These are phyloP conservation scores for Trichoderma reesei DNA, from an alignment of 495 filamentous ascomycete species.

Conservation along the genomic window DNA sequence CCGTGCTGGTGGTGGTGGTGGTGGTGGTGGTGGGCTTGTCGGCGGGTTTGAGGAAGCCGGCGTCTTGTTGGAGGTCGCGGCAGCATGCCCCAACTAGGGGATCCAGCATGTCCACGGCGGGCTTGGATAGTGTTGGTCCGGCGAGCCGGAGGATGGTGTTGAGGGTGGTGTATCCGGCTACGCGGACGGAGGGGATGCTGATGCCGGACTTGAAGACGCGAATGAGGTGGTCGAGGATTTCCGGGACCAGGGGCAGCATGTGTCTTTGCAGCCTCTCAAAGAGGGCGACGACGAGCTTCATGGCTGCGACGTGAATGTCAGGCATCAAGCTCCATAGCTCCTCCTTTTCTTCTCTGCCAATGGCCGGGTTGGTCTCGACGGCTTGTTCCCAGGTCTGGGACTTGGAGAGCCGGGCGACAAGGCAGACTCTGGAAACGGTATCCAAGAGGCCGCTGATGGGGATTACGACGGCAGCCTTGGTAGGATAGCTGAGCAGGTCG, in stretches of 20 bases:
- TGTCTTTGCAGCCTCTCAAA: slow-evolving; percentile 43
- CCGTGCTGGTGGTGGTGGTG: slow-evolving; percentile 3
- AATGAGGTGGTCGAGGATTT: slow-evolving; percentile 54
- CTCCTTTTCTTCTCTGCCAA: slow-evolving; percentile 69
- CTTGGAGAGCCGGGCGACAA: slow-evolving; percentile 47
- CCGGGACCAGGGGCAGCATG: slow-evolving; percentile 44
- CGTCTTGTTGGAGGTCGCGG: slow-evolving; percentile 47
- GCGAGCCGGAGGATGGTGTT: slow-evolving; percentile 45
- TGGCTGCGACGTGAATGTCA: slow-evolving; percentile 56
- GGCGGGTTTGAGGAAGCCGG: slow-evolving; percentile 24
- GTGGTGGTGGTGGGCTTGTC: slow-evolving; percentile 16
- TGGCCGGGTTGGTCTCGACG: slow-evolving; percentile 51
- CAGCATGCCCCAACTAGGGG: slow-evolving; percentile 52
- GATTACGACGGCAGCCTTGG: slow-evolving; percentile 49
- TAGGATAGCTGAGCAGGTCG: slow-evolving; percentile 41
- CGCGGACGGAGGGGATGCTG: slow-evolving; percentile 46
- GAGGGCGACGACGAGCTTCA: slow-evolving; percentile 47
- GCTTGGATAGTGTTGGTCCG: slow-evolving; percentile 55
- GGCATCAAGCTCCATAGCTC: slow-evolving; percentile 61
- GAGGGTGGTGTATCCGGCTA: slow-evolving; percentile 48
- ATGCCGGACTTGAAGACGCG: slow-evolving; percentile 59
- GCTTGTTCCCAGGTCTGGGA: slow-evolving; percentile 25
- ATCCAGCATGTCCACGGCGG: slow-evolving; percentile 46
- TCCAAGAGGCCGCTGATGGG: slow-evolving; percentile 57
- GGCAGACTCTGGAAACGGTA: slow-evolving; percentile 55